Conservation (phyloP, 768 basidiomycete species). For the Cyclocybe cylindracea region DNA sequence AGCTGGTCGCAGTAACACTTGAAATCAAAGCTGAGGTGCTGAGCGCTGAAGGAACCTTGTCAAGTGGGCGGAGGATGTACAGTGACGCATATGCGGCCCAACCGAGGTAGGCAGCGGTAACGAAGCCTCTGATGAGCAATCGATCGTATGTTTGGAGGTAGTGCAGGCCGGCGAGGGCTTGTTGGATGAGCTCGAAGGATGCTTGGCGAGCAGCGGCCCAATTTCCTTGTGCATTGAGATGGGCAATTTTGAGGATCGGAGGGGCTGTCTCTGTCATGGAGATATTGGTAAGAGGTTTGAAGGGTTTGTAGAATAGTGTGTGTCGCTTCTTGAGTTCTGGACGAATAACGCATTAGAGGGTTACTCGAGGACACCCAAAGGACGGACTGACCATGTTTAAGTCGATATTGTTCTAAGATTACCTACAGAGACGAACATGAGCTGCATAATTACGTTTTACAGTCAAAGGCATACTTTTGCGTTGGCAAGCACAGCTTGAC, state of each 20-base stretch:
- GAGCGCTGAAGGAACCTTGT: constrained; percentile 6
- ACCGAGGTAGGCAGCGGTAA: constrained; percentile 70
- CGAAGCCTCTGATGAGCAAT: constrained; percentile 66
- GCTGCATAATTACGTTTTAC: background rate
- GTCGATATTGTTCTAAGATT: constrained; percentile 73
- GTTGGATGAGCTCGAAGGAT: constrained; percentile 53
- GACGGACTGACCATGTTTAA: constrained; percentile 65
- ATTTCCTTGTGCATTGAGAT: constrained; percentile 37
- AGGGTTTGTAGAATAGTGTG: constrained; percentile 66
- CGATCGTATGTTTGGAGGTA: constrained; percentile 89
- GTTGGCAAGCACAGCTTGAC: constrained; percentile 56
- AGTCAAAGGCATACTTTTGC: constrained; percentile 43
- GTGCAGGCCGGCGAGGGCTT: constrained; percentile 60
- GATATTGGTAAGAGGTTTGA: constrained; percentile 42
- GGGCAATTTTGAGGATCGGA: constrained; percentile 44
- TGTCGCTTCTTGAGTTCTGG: constrained; percentile 63
- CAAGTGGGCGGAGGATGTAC: constrained; percentile 51
- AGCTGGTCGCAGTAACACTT: constrained; percentile 19
- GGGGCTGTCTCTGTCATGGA: constrained; percentile 25
- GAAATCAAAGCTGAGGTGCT: background rate
- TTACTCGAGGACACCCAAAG: background rate
- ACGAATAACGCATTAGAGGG: background rate
- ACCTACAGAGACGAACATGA: constrained; percentile 35
- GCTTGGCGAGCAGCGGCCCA: constrained; percentile 52
- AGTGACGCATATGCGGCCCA: constrained; percentile 73